A percentile compares a stretch with the other conserved stretches of the same genome.
These are phyloP conservation scores for Phytophthora cajani DNA, from an alignment of 352 stramenopile genomes.

Conservation along the genomic window DNA sequence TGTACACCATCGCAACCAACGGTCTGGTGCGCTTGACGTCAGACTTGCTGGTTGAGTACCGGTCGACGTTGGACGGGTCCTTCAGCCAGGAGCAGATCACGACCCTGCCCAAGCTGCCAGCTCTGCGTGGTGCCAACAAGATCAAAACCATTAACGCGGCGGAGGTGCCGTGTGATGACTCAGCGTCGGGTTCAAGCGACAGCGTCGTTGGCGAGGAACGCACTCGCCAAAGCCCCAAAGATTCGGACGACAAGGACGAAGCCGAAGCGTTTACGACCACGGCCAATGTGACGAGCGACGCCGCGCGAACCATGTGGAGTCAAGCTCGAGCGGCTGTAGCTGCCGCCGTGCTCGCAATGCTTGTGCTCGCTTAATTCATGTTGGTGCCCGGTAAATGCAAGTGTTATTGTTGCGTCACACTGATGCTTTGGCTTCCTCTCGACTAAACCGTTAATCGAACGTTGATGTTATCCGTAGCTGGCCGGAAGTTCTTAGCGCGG, in stretches of 20 bases:
- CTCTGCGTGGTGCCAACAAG: constrained; percentile 1
- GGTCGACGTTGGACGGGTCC: constrained; percentile 15
- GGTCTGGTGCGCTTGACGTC: constrained; percentile 44
- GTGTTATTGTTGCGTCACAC: background rate
- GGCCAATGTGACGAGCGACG: constrained; percentile 10
- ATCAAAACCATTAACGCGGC: constrained; percentile 4
- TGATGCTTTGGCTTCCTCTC: background rate
- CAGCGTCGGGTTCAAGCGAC: background rate
- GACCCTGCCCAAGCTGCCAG: constrained; percentile 17
- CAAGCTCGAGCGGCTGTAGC: background rate
- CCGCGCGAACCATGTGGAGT: background rate
- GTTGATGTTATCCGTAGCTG: too few species aligned
- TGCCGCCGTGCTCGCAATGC: background rate
- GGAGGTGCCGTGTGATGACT: constrained; percentile 6
- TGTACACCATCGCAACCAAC: constrained; percentile 45
- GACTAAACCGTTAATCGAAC: background rate
- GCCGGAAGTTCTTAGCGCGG: too few species aligned
- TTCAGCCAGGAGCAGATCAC: constrained; percentile 32
- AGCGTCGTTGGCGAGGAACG: background rate
- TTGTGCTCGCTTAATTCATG: constrained; percentile 17
- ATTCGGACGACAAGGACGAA: background rate
- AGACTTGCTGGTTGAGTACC: constrained; percentile 56
- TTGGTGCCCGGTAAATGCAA: background rate
- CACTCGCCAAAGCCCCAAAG: constrained; percentile 4
- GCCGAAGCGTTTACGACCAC: constrained; percentile 10